These are phyloP conservation scores for Fusarium sp. DNA, from an alignment of 2,329 filamentous ascomycete species.

Conservation along the genomic window DNA sequence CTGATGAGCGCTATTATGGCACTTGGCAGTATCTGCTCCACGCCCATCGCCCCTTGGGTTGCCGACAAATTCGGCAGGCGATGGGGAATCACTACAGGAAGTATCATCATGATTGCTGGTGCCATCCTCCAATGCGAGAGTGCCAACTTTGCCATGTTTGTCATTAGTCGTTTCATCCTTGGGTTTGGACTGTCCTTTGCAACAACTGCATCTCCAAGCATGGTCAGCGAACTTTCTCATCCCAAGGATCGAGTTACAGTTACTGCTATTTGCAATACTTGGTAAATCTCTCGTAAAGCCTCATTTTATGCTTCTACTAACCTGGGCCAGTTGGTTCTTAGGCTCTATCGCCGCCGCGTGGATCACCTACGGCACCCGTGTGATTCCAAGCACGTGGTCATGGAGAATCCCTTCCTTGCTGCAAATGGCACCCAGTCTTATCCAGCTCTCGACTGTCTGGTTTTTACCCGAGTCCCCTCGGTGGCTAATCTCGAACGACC, in stretches of 20 bases:
- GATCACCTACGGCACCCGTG: conserved; percentile 59
- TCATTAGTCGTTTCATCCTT: conserved; percentile 65
- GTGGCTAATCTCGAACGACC: conserved; percentile 64
- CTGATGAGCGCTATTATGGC: conserved; percentile 60
- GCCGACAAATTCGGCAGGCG: conserved; percentile 51
- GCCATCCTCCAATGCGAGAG: conserved; percentile 51
- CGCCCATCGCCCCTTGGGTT: conserved; percentile 50
- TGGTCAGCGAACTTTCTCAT: conserved; percentile 66
- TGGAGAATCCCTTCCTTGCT: conserved; percentile 53
- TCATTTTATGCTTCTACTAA: too few species aligned
- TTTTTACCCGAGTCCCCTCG: conserved; percentile 73
- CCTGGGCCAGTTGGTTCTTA: conserved; percentile 58
- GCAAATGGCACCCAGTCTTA: conserved; percentile 38
- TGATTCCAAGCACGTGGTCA: conserved; percentile 55
- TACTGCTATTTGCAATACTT: conserved; percentile 66
- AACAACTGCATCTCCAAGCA: conserved; percentile 63
- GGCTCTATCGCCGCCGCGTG: conserved; percentile 60
- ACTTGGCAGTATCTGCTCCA: conserved; percentile 59
- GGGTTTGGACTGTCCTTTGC: conserved; percentile 67
- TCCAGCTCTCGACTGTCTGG: conserved; percentile 51
- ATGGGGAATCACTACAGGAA: conserved; percentile 51
- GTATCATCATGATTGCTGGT: conserved; percentile 51
- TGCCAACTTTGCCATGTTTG: conserved; percentile 62
- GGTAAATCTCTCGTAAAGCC: conserved; percentile 29
- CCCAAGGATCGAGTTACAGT: conserved; percentile 66